These are phyloP conservation scores for Aspergillus biplanus DNA, from an alignment of 495 filamentous ascomycete species.

Conservation along the genomic window DNA sequence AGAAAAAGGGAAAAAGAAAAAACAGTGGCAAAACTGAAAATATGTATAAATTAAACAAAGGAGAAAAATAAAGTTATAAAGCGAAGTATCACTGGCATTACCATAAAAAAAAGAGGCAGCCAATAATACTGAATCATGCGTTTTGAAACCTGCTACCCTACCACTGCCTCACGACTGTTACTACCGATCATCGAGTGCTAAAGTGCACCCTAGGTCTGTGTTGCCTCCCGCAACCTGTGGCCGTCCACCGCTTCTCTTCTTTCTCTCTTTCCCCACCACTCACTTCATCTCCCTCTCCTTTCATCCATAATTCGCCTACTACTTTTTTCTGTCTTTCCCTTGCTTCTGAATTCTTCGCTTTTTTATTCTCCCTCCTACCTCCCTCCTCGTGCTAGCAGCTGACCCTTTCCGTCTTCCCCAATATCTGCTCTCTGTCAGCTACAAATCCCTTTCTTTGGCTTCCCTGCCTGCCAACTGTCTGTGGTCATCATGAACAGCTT, in stretches of 20 bases:
- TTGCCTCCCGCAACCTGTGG: constrained; percentile 50
- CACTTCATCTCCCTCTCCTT: constrained; percentile 33
- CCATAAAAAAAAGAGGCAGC: neutral
- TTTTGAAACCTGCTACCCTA: no score
- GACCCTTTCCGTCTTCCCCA: constrained; percentile 24
- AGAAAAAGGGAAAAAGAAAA: no score
- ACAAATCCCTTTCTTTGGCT: constrained; percentile 21
- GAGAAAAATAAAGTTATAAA: neutral
- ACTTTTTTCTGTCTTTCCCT: constrained; percentile 30
- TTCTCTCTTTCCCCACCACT: constrained; percentile 42
- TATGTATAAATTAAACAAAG: constrained; percentile 8
- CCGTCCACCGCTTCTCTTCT: constrained; percentile 49
- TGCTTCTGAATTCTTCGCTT: constrained; percentile 22
- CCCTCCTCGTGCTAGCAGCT: constrained; percentile 22
- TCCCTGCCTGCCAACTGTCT: constrained; percentile 41
- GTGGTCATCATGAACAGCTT: constrained; percentile 64
- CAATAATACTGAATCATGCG: no score
- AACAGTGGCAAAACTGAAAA: constrained; percentile 6
- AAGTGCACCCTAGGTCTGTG: constrained; percentile 34
- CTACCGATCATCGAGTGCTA: constrained; percentile 23
- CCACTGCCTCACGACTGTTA: no score
- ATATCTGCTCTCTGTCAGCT: constrained; percentile 19
- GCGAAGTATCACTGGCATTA: neutral
- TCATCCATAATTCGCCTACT: constrained; percentile 27
- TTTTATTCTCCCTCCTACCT: constrained; percentile 15